phyloP scores from a whole-genome alignment of 2,329 filamentous ascomycete genomes.

The Arthrocladium fulminans region DNA sequence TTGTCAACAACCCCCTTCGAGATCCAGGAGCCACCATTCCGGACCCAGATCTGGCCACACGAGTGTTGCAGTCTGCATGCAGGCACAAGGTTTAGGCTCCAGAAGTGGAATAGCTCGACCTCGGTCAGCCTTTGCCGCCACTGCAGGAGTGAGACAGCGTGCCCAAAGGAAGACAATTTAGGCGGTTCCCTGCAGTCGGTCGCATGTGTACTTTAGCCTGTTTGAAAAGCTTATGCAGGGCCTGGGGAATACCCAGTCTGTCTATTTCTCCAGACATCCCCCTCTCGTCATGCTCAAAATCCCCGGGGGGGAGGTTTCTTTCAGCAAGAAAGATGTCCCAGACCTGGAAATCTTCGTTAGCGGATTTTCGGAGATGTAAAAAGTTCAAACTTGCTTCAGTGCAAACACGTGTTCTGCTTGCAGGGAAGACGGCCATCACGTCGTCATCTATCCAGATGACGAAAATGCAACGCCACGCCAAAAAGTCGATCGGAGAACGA shows the following conservation, averaged over 20 bases:
- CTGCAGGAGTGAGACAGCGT: background rate
- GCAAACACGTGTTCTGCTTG: background rate
- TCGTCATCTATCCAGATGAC: background rate
- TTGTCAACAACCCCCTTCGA: background rate
- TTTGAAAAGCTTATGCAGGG: background rate
- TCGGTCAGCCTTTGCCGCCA: background rate
- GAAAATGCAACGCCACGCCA: background rate
- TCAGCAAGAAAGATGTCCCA: too few species aligned
- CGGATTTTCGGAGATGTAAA: too few species aligned
- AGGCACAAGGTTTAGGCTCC: background rate
- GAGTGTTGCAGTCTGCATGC: background rate
- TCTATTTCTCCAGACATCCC: too few species aligned
- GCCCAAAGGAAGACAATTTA: background rate
- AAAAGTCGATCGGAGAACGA: background rate
- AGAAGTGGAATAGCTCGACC: background rate
- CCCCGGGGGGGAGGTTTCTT: too few species aligned
- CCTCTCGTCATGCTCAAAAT: too few species aligned
- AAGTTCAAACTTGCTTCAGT: too few species aligned
- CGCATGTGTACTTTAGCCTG: background rate
- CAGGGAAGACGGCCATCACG: background rate
- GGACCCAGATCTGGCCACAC: background rate
- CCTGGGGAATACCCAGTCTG: too few species aligned
- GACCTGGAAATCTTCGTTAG: too few species aligned
- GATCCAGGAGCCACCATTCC: too few species aligned
- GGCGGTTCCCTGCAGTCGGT: conserved; percentile 1